Base-by-base conservation (phyloP, 2,329 filamentous ascomycete genomes). In the Bipolaris victoriae region DNA sequence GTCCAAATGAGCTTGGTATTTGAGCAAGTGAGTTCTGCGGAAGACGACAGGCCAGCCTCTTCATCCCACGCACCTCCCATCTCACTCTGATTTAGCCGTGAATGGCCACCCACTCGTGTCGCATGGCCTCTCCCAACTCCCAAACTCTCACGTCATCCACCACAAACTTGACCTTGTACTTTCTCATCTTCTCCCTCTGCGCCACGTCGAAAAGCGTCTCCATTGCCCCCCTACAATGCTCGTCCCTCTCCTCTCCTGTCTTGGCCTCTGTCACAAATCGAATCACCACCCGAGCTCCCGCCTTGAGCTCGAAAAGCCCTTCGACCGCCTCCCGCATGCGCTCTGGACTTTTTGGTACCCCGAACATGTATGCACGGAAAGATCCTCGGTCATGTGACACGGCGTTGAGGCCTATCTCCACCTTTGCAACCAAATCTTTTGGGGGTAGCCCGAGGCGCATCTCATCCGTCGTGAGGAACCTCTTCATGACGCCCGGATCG, bases 281-380 rank as follows among this genome's bases (percentile, higher is more conserved):
- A 10, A 68, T 54, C n/a, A 58, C 49, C 1, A 67, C 55, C 10
- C 31, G 60, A 7, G 64, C 61, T 1, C 65, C 61, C 3, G 35
- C 3, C 18, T 55, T 66, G 26, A 68, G 35, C 20, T 57, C 60
- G n/a, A 59, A 52, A 15, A 68, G 26, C 11, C 63, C 64, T 4
- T 60, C 53, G 2, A 68, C 43, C 24, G 51, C 58, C 24, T 58
- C 64, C 2, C 49, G 54, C 52, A 68, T 26, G 9, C 62, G 49
- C 49, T 66, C 66, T 0, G 60, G 57, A 24, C 52, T 59, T 35
- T 60, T 66, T 2, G 62, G 55, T 9, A 60, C 50, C 1, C 63
- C 63, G n/a, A 61, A 66, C 29, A 68, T 61, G 33, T 68, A 68
- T 7, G 57, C 61, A 1, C 62, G 52, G n/a, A 65, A 67, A 1